These are phyloP conservation scores for Penicillium corylophilum DNA, from an alignment of 2,329 filamentous ascomycete species.

Conservation along the genomic window DNA sequence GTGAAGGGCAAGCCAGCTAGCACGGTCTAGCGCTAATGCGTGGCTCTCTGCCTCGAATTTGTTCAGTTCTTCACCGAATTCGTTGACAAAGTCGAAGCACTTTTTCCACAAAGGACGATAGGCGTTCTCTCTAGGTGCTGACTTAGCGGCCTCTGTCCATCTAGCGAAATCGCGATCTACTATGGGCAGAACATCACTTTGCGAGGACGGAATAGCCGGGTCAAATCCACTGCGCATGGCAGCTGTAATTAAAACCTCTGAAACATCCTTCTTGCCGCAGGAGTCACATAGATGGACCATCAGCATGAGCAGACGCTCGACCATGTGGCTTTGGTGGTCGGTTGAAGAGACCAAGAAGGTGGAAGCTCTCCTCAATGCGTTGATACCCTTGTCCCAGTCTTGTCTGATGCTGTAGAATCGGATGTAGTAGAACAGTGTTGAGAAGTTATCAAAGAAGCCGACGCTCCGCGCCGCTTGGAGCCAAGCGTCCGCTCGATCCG, in stretches of 20 bases:
- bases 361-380: conserved; percentile 33
- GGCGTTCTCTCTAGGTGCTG: conserved; percentile 14
- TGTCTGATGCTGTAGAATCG: conserved; percentile 37
- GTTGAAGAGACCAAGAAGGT: conserved; percentile 39
- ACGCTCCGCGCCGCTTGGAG: conserved; percentile 34
- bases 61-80: conserved; percentile 29
- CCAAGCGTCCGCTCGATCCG: conserved; percentile 42
- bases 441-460: conserved; percentile 40
- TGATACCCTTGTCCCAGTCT: conserved; percentile 38
- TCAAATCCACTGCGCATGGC: conserved; percentile 39
- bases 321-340: conserved; percentile 22
- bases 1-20: conserved; percentile 25
- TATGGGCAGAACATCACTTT: conserved; percentile 28
- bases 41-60: conserved; percentile 17
- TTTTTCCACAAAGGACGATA: conserved; percentile 31
- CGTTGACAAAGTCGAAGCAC: conserved; percentile 33
- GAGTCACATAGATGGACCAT: conserved; percentile 42
- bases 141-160: conserved; percentile 30
- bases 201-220: conserved; percentile 24
- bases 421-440: conserved; percentile 39
- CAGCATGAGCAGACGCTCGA: conserved; percentile 37
- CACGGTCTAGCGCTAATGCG: conserved; percentile 15
- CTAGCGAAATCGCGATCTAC: conserved; percentile 24
- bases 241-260: conserved; percentile 34
- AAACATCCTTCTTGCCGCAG: conserved; percentile 31